These are phyloP conservation scores for Chenopodium quinoa DNA, from an alignment of 148 eudicot species.

Conservation along the genomic window DNA sequence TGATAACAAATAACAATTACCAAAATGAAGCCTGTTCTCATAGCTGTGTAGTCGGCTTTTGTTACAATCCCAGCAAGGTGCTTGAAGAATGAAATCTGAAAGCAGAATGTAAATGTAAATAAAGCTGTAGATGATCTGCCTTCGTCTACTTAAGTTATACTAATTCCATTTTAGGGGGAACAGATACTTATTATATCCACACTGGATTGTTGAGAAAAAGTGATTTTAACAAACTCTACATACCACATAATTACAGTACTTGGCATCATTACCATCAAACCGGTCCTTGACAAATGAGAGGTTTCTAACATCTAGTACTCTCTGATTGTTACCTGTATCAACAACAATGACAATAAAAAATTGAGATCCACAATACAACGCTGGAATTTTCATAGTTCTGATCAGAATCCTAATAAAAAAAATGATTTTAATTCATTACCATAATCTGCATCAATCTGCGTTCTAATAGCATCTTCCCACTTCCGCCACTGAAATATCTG, in stretches of 20 bases:
- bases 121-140: too few relatives aligned
- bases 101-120: neutral
- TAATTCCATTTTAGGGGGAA: too few relatives aligned
- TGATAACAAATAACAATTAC: conserved; percentile 4
- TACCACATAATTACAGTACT: conserved; percentile 27
- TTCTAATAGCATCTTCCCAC: conserved; percentile 26
- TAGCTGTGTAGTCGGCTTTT: conserved; percentile 28
- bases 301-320: conserved; percentile 19
- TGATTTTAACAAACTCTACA: neutral
- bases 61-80: conserved; percentile 29
- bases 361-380: neutral
- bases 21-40: conserved; percentile 27
- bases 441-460: neutral
- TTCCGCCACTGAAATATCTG: conserved; percentile 34
- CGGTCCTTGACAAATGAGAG: conserved; percentile 20
- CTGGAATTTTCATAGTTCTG: neutral
- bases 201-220: too few relatives aligned
- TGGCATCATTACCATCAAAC: conserved; percentile 23
- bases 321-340: conserved; percentile 11
- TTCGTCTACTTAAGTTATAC: too few relatives aligned
- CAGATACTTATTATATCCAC: too few relatives aligned
- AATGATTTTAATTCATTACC: conserved; percentile 1
- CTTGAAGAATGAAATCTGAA: conserved; percentile 32
- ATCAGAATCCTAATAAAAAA: neutral
- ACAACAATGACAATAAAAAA: neutral